phyloP scores from a whole-genome alignment of 2,329 filamentous ascomycete species.

The Aspergillus pseudotamarii region DNA sequence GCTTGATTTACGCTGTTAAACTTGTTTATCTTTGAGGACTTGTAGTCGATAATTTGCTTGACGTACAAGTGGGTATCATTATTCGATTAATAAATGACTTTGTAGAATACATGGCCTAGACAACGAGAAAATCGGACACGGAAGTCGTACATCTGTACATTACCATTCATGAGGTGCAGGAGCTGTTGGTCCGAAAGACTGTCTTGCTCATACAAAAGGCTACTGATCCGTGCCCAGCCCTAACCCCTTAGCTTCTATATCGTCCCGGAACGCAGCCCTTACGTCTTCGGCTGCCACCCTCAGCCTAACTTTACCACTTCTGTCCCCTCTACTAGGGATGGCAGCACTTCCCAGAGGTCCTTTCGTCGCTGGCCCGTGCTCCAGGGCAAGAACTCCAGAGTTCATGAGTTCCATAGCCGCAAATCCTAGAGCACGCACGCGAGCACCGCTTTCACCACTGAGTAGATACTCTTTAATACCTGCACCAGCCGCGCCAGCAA shows the following conservation, averaged over 20 bases:
- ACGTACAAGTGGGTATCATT: slow-evolving; percentile 12
- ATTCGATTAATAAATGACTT: slow-evolving; percentile 4
- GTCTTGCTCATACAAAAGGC: slow-evolving; percentile 1
- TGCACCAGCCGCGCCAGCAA: slow-evolving; percentile 56
- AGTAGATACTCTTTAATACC: slow-evolving; percentile 66
- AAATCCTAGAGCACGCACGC: slow-evolving; percentile 64
- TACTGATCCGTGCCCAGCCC: slow-evolving; percentile 58
- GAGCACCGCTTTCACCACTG: slow-evolving; percentile 41
- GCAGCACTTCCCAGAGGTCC: slow-evolving; percentile 43
- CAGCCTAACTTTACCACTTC: slow-evolving; percentile 83
- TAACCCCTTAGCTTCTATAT: slow-evolving; percentile 80
- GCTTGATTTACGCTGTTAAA: not conserved
- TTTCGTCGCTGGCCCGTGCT: slow-evolving; percentile 47
- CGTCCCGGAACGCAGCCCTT: slow-evolving; percentile 81
- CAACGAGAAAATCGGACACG: not conserved
- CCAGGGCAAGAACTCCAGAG: slow-evolving; percentile 83
- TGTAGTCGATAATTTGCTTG: not conserved
- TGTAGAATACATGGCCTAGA: not conserved
- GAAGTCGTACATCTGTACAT: not conserved
- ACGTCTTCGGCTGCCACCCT: slow-evolving; percentile 91
- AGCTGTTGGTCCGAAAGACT: not conserved
- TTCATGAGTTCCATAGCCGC: slow-evolving; percentile 84
- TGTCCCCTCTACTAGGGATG: slow-evolving; percentile 68
- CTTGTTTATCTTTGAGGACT: not conserved
- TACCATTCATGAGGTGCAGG: not conserved